Evolutionary conservation across 1,284 basidiomycete species (phyloP).

Genomic region (Fomitopsis schrenkii): DNA sequence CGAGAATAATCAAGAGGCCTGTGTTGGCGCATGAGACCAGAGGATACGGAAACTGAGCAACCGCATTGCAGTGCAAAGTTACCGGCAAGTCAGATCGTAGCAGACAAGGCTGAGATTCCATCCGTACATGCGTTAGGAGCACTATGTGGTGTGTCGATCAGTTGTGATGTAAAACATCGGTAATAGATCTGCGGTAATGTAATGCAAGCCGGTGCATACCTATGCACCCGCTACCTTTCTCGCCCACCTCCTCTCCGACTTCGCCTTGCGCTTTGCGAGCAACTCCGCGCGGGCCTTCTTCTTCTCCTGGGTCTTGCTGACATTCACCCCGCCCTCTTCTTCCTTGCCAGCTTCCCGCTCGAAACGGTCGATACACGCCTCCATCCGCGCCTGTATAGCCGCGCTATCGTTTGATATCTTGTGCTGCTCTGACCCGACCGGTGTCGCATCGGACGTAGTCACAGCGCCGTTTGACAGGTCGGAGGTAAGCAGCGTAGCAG

Average conservation of each 20-base stretch:
- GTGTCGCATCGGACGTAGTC: neutral
- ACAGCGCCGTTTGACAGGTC: neutral
- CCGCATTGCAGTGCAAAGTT: too few species aligned
- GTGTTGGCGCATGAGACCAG: too few species aligned
- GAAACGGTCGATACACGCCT: slow-evolving; percentile 58
- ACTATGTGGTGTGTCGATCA: neutral
- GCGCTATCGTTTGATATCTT: slow-evolving; percentile 28
- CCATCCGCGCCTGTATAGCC: slow-evolving; percentile 63
- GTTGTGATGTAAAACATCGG: neutral
- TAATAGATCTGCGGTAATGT: neutral
- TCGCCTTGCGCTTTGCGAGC: slow-evolving; percentile 36
- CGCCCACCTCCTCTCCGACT: slow-evolving; percentile 20
- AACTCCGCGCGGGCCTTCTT: slow-evolving; percentile 54
- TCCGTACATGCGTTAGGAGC: too few species aligned
- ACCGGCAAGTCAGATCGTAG: too few species aligned
- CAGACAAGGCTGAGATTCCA: too few species aligned
- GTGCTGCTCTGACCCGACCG: neutral
- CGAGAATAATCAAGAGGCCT: too few species aligned
- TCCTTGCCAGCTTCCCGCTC: slow-evolving; percentile 39
- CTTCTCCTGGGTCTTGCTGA: slow-evolving; percentile 70
- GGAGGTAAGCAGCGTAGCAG: neutral
- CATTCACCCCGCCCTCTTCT: slow-evolving; percentile 47
- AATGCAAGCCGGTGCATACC: neutral
- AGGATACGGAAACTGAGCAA: too few species aligned
- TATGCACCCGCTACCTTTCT: neutral